These are phyloP conservation scores for Allomyces arbusculus DNA, from an alignment of 192 early-diverging fungal species.

Conservation along the genomic window DNA sequence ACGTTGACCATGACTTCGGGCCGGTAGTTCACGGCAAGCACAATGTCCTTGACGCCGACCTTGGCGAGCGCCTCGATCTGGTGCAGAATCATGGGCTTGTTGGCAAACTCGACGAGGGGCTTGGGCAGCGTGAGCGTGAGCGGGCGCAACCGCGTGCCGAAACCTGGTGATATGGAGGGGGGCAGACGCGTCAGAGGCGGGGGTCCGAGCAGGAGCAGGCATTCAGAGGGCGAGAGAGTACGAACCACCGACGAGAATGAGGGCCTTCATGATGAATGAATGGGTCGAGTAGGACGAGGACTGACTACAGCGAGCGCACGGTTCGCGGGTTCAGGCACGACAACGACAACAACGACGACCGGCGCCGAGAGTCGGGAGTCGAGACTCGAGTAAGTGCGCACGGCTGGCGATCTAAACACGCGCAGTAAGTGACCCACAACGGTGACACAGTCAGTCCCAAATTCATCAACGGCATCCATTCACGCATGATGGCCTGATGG, in stretches of 20 bases:
- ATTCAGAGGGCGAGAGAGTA: neutral
- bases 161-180: constrained; percentile 30
- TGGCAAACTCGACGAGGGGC: constrained; percentile 98
- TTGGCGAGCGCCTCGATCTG: constrained; percentile 93
- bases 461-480: too few species aligned
- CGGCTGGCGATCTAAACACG: too few species aligned
- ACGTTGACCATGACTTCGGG: constrained; percentile 90
- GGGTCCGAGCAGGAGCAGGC: neutral
- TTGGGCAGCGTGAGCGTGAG: constrained; percentile 92
- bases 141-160: constrained; percentile 94
- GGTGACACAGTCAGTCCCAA: too few species aligned
- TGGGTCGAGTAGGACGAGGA: too few species aligned
- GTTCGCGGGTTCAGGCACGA: too few species aligned
- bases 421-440: too few species aligned
- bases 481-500: too few species aligned
- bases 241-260: constrained; percentile 38
- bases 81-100: constrained; percentile 96
- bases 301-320: too few species aligned
- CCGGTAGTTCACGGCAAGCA: constrained; percentile 96
- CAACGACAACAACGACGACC: too few species aligned
- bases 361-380: too few species aligned
- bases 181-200: too few species aligned
- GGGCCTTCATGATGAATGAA: constrained; percentile 25
- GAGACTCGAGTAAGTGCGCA: too few species aligned
- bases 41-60: constrained; percentile 95